Evolutionary conservation across 345 rosid species (phyloP).

Genomic region (Noccaea bulbosa): DNA sequence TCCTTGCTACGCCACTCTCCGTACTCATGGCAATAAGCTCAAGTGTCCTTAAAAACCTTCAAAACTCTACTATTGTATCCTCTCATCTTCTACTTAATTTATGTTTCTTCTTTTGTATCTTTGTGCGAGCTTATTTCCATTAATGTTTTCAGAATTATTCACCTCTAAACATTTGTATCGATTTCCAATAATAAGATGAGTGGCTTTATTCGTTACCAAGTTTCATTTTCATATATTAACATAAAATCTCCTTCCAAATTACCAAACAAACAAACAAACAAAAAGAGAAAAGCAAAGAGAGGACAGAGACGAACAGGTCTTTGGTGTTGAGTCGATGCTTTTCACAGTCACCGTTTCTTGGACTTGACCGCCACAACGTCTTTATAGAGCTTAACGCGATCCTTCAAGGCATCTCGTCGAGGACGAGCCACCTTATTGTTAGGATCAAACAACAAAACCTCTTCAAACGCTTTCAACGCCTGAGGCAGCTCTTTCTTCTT

Average conservation of each 20-base stretch:
- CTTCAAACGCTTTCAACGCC: slow-evolving; percentile 94
- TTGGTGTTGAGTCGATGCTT: slow-evolving; percentile 13
- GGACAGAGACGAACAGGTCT: slow-evolving; percentile 8
- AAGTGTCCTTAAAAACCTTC: slow-evolving; percentile 54
- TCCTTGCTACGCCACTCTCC: slow-evolving; percentile 62
- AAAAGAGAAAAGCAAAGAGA: neutral
- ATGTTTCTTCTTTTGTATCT: slow-evolving; percentile 21
- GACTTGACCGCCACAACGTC: slow-evolving; percentile 77
- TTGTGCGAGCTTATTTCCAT: slow-evolving; percentile 18
- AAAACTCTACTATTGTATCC: neutral
- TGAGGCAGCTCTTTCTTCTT: slow-evolving; percentile 75
- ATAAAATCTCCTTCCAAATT: slow-evolving; percentile 25
- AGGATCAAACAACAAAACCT: slow-evolving; percentile 87
- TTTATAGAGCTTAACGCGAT: slow-evolving; percentile 73
- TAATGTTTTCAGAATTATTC: neutral
- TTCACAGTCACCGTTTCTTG: slow-evolving; percentile 59
- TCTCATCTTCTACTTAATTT: slow-evolving; percentile 4
- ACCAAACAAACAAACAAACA: neutral
- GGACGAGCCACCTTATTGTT: slow-evolving; percentile 88
- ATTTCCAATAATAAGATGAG: slow-evolving; percentile 39
- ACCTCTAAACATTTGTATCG: slow-evolving; percentile 4
- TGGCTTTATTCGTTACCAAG: slow-evolving; percentile 16
- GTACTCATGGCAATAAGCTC: slow-evolving; percentile 57
- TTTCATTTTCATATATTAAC: slow-evolving; percentile 38
- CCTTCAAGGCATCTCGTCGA: slow-evolving; percentile 72